phyloP scores from a whole-genome alignment of 805 yeast genomes.

The Myxozyma monticola region DNA sequence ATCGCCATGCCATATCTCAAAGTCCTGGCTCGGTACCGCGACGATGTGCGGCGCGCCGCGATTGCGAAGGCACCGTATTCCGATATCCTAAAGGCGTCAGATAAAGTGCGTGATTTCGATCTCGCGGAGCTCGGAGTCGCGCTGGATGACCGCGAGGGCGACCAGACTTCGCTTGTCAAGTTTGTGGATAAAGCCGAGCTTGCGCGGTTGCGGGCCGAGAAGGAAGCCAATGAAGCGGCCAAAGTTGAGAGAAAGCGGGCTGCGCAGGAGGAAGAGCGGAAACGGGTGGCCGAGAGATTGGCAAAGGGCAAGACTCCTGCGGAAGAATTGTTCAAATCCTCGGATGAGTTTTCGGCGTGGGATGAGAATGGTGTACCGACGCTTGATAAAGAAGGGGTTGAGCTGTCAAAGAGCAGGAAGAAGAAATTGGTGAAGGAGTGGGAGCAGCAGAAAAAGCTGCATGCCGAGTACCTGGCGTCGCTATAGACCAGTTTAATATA shows the following conservation, averaged over 20 bases:
- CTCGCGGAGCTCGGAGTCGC: conserved; percentile 75
- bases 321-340: conserved; percentile 63
- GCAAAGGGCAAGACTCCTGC: conserved; percentile 76
- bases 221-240: conserved; percentile 54
- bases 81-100: conserved; percentile 68
- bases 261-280: conserved; percentile 45
- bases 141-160: conserved; percentile 74
- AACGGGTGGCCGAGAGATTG: conserved; percentile 57
- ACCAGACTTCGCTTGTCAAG: conserved; percentile 75
- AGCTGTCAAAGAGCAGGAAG: conserved; percentile 76
- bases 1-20: conserved; percentile 76
- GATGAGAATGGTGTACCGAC: conserved; percentile 84
- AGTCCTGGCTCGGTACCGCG: conserved; percentile 76
- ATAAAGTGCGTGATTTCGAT: conserved; percentile 68
- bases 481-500: too few relatives aligned
- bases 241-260: conserved; percentile 55
- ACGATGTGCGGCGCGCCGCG: conserved; percentile 71
- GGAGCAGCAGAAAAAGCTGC: conserved; percentile 78
- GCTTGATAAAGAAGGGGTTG: conserved; percentile 73
- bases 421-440: conserved; percentile 80
- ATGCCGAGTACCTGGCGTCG: conserved; percentile 56
- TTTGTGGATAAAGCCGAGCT: conserved; percentile 76
- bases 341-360: conserved; percentile 67
- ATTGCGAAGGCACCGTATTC: conserved; percentile 56
- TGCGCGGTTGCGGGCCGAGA: conserved; percentile 55